These are phyloP conservation scores for Tolypocladium capitatum DNA, from an alignment of 2,329 filamentous ascomycete genomes.

Conservation along the genomic window DNA sequence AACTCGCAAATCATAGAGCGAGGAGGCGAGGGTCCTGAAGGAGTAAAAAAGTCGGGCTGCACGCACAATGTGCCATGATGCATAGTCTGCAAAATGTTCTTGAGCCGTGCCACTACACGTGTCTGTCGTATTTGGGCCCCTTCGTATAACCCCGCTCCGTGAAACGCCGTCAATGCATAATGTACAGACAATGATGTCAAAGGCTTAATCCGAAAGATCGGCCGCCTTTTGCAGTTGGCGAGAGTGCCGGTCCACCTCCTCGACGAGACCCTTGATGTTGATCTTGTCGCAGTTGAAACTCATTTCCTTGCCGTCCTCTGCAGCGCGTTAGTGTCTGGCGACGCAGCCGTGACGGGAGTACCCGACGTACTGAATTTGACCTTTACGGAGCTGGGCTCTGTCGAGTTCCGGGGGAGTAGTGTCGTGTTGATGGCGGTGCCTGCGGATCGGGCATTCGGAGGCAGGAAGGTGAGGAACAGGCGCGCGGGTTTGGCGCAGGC, in stretches of 20 bases:
- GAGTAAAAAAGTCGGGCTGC: slow-evolving; percentile 3
- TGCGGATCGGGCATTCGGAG: slow-evolving; percentile 58
- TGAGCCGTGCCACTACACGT: slow-evolving; percentile 4
- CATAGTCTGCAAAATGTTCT: slow-evolving; percentile 17
- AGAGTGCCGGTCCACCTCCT: slow-evolving; percentile 85
- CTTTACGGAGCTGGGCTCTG: slow-evolving; percentile 53
- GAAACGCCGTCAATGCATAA: slow-evolving; percentile 21
- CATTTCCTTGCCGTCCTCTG: slow-evolving; percentile 90
- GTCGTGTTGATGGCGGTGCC: slow-evolving; percentile 68
- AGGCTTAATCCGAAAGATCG: slow-evolving; percentile 46
- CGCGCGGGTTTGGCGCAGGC: slow-evolving; percentile 67
- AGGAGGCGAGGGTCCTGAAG: slow-evolving; percentile 2
- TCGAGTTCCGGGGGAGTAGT: slow-evolving; percentile 57
- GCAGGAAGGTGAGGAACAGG: slow-evolving; percentile 75
- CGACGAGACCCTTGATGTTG: slow-evolving; percentile 73
- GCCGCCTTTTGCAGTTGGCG: slow-evolving; percentile 69
- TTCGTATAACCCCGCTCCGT: slow-evolving; percentile 6
- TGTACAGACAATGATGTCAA: slow-evolving; percentile 6
- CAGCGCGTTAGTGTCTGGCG: slow-evolving; percentile 9
- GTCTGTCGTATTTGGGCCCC: not conserved
- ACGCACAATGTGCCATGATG: not conserved
- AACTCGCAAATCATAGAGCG: not conserved
- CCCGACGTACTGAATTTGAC: slow-evolving; percentile 73
- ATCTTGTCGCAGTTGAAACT: slow-evolving; percentile 67
- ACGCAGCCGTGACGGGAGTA: not conserved